A percentile compares a stretch with the other conserved stretches of the same genome.
Conservation (phyloP, 352 stramenopile species). For the Pythium sp. region DNA sequence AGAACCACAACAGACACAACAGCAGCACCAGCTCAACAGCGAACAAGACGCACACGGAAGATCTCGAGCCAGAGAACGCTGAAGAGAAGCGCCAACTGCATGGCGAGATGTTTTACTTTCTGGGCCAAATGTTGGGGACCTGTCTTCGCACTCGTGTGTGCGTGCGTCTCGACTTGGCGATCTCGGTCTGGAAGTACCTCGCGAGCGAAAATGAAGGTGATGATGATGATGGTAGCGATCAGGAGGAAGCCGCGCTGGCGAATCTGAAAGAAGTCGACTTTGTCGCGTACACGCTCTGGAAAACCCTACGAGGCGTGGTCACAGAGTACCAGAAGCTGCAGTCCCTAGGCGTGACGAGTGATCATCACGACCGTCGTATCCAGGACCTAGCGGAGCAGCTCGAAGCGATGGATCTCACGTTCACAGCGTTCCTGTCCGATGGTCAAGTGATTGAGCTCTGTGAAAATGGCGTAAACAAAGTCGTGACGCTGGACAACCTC, state of each 20-base stretch:
- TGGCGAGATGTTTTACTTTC: slow-evolving; percentile 86
- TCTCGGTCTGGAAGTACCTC: slow-evolving; percentile 73
- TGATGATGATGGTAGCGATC: not conserved
- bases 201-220: slow-evolving; percentile 40
- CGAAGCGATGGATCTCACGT: slow-evolving; percentile 62
- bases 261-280: slow-evolving; percentile 69
- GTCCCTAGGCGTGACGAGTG: not conserved
- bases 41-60: not conserved
- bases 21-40: slow-evolving; percentile 1
- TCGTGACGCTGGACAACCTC: slow-evolving; percentile 51
- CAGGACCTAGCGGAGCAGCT: slow-evolving; percentile 43
- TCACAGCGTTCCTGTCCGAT: slow-evolving; percentile 76
- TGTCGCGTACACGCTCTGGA: slow-evolving; percentile 51
- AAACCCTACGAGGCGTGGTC: slow-evolving; percentile 34
- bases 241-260: slow-evolving; percentile 31
- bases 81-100: slow-evolving; percentile 61
- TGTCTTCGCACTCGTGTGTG: slow-evolving; percentile 81
- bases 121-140: slow-evolving; percentile 89
- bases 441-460: slow-evolving; percentile 47
- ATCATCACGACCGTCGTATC: not conserved
- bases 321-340: slow-evolving; percentile 19
- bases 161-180: slow-evolving; percentile 67
- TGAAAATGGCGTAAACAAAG: slow-evolving; percentile 25
- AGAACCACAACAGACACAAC: not conserved
- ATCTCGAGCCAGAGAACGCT: slow-evolving; percentile 24